Evolutionary conservation across 805 yeast species (phyloP), one percentile per base, ranked within the genome.

Genomic region (Blastobotrys parvus): DNA sequence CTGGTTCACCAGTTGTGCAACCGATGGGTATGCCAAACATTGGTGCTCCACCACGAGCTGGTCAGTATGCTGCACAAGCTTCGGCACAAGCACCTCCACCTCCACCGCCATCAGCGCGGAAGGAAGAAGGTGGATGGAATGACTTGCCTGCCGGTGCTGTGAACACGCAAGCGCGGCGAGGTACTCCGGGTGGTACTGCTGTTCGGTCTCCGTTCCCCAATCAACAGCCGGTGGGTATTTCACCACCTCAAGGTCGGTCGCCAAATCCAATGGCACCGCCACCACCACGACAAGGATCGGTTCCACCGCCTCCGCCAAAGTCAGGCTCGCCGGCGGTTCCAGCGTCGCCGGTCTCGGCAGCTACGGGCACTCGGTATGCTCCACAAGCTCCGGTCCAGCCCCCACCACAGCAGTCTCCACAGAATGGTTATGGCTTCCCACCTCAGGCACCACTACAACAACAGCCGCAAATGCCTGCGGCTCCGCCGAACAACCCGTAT

Each of bases 101-200:
- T 20, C 43, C 59, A 4, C 57, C 57, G 32, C 55, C 61, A 18
- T 43, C 47, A 18, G 44, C 43, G 25, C 46, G 36, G 41, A 41
- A 42, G 29, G 52, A 52, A 27, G 51, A 56, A 36, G 54, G 54
- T 6, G 56, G 59, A 15, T 59, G 63, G 54, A 61, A 56, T 18
- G 61, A 54, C 38, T 48, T 52, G 35, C 63, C 55, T 39, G 46
- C 44, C 38, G 53, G 47, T 16, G 49, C 58, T 1, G 36, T 55
- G 38, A 49, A 44, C 25, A 48, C 52, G 7, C 38, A 45, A 4
- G 35, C 53, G n/a, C 44, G 53, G 22, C 21, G 33, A 11, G 47
- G 59, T 10, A 58, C 59, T 15, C 57, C 63, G 10, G 47, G 56
- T 10, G 52, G 60, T 15, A 46, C 55, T 32, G 38, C 52, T 10